Evolutionary conservation across 768 basidiomycete species (phyloP).

Genomic region (Ramaria rubella): DNA sequence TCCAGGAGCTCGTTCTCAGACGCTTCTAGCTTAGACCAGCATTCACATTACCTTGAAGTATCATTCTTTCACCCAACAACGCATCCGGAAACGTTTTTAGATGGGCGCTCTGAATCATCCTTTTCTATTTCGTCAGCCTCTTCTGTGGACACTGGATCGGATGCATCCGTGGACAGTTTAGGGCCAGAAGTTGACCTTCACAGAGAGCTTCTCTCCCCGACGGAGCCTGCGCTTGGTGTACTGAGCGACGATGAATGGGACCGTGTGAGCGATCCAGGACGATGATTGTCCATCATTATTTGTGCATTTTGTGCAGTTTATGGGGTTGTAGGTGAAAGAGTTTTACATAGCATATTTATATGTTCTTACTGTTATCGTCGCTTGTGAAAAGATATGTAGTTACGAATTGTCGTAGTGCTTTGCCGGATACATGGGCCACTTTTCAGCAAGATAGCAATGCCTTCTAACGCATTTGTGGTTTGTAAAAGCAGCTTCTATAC

Average conservation of each 20-base stretch:
- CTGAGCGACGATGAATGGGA: not conserved
- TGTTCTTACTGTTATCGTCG: too few relatives aligned
- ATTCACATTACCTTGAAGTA: not conserved
- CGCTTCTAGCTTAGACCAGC: not conserved
- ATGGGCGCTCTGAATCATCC: not conserved
- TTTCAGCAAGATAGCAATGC: too few relatives aligned
- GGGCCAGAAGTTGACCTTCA: not conserved
- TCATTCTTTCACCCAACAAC: not conserved
- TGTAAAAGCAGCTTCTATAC: too few relatives aligned
- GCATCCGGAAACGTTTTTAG: not conserved
- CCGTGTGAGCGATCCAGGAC: not conserved
- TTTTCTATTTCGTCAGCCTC: not conserved
- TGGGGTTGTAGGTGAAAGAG: not conserved
- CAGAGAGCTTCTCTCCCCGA: not conserved
- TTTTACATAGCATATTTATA: too few relatives aligned
- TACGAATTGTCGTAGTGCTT: too few relatives aligned
- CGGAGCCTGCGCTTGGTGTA: not conserved
- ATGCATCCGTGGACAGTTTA: not conserved
- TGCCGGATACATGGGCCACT: too few relatives aligned
- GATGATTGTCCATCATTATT: not conserved
- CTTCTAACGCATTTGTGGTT: too few relatives aligned
- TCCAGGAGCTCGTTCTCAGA: not conserved
- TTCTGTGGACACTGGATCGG: not conserved
- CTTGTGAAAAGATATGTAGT: too few relatives aligned
- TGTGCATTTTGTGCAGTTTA: not conserved